Base-by-base conservation (phyloP, 768 basidiomycete species). In the Xanthoconium purpureum region DNA sequence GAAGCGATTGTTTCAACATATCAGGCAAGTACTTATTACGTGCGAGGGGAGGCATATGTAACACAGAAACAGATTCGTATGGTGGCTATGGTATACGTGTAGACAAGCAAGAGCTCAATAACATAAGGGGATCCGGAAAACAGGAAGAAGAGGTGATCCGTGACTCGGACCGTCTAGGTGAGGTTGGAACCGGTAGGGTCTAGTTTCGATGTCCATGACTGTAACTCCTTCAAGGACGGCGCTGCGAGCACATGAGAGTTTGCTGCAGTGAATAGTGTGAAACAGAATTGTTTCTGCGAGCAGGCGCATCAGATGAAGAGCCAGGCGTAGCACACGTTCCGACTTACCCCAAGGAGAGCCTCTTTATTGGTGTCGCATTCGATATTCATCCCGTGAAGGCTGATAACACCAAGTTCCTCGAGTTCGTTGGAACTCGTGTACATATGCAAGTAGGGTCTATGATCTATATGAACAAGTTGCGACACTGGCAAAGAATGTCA, bases 211-310 rank as follows among this genome's bases (percentile, higher is more conserved):
- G 83, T 87, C 94, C 94, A 97, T 67, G 85, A 82, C 56, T 84
- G 84, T 56, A 93, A 78, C 66, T 97, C 94, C 75, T 91, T 95
- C 55, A 78, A 73, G 65, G 78, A 91, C 3, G 87, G 83, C 35
- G 94, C 92, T 10, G 90, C 87, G 11, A 97, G 79, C 37, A 91
- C 91, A 74, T 94, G 88, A 28, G 94, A 94, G 71, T 97, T 96
- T 9, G 91, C 90, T 13, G 91, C 80, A 2, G 94, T 94, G 73
- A 95, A 96, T 33, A 97, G 80, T 13, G 91, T 94, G 73, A 97
- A 95, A 14, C 87, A 88, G 71, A 85, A 88, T 35, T 80, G 84
- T 80, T 87, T 91, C 94, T 94, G 67, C 32, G 29, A 47, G 20
- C 52, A 47, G 44, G 55, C 9, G 47, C 15, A 48, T 61, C 39